Percentiles rank a stretch among this genome's conserved stretches.
These are phyloP conservation scores for Pseudognaphalium luteoalbum DNA, from an alignment of 129 eudicot species.

Conservation along the genomic window DNA sequence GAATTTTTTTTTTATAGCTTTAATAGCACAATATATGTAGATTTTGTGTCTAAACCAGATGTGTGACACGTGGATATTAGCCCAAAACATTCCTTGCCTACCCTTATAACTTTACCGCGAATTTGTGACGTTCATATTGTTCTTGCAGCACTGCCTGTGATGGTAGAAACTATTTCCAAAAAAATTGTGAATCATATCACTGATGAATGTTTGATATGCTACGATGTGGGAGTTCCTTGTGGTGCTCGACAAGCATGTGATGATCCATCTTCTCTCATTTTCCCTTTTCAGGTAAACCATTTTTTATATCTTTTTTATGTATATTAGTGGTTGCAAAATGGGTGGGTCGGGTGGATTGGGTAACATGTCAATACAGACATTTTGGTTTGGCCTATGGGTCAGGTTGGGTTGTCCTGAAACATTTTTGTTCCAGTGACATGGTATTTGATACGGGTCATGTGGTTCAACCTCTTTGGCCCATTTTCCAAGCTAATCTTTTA, in stretches of 20 bases:
- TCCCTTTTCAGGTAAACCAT: conserved; percentile 82
- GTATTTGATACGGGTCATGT: too few relatives aligned
- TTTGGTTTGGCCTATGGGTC: not conserved
- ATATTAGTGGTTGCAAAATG: not conserved
- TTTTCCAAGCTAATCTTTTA: not conserved
- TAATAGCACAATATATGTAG: not conserved
- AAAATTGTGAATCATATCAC: conserved; percentile 83
- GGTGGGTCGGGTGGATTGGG: not conserved
- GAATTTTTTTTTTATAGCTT: too few relatives aligned
- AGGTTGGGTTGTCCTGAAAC: not conserved
- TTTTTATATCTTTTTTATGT: not conserved
- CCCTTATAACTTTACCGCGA: too few relatives aligned
- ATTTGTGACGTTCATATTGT: conserved; percentile 16
- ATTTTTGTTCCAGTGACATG: too few relatives aligned
- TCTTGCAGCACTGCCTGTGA: conserved; percentile 75
- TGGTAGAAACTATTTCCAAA: conserved; percentile 77
- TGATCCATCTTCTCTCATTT: conserved; percentile 86
- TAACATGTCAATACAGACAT: not conserved
- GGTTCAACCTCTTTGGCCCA: not conserved
- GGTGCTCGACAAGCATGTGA: conserved; percentile 91
- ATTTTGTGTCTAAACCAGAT: not conserved
- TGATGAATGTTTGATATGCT: conserved; percentile 87
- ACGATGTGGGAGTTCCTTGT: conserved; percentile 81
- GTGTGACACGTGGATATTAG: too few relatives aligned
- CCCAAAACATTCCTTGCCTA: too few relatives aligned